Base-by-base conservation (phyloP, 1,284 basidiomycete genomes). In the Apiotrichum domesticum region DNA sequence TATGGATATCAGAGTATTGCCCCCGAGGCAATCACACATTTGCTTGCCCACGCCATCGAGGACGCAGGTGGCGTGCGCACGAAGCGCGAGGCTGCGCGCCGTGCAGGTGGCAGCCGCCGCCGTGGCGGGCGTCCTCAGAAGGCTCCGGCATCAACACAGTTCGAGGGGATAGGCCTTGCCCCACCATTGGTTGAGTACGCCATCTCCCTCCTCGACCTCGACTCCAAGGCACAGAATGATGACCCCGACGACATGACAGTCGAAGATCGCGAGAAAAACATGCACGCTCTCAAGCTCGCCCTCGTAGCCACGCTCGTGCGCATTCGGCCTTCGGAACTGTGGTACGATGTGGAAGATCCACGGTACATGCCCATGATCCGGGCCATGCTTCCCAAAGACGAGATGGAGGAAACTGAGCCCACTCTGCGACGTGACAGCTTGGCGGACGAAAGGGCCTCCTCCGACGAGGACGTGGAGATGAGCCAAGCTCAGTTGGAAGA, bases 21-120 rank as follows among this genome's bases (percentile, higher is more conserved):
- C 21, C 21, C 21, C 21, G 9, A n/a, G 5, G 13, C 52, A 3
- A 37, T 56, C 51, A 35, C 61, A 2, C 63, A 72, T 53, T 29
- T 69, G 8, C 52, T 58, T 44, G 47, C 61, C 1, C 46, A 66
- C 10, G 51, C 49, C 9, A 45, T 73, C 11, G 71, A 73, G 50
- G 65, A 70, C 52, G 47, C 65, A 4, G 67, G 54, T 0, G 69
- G 66, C 5, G 51, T 66, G 5, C 57, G 67, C 13, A 11, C 11
- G 6, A 33, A 50, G 21, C 51, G 48, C 14, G 48, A 46, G 3
- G 10, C 7, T 1, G 43, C 29, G 10, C 47, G 52, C 8, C 13
- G 34, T 3, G n/a, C 46, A 37, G 9, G 14, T 6, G 34, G 46
- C 10, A 9, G 29, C n/a, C 14, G 35, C 11, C 10, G 14, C 39